Base-by-base conservation (phyloP, 2,329 filamentous ascomycete species). In the Verruconis gallopava region DNA sequence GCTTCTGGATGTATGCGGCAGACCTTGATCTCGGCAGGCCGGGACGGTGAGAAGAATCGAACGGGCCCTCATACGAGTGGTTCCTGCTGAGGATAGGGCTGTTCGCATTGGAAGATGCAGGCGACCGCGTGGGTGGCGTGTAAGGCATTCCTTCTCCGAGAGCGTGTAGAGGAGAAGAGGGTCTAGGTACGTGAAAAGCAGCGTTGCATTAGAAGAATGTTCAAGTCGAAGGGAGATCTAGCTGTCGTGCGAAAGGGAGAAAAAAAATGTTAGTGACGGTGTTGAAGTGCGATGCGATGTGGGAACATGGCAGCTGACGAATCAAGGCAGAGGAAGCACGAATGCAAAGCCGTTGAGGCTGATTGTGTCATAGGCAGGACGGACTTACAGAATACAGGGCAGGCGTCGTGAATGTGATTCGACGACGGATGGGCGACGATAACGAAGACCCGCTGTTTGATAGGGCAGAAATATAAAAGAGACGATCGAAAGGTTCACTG, bases 71-170 rank as follows among this genome's bases (percentile, higher is more conserved):
- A 53, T 69, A 70, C 44, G 70, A 73, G 50, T 70, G 63, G 48
- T 60, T 65, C 45, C 67, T 65, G 55, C 62, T 71, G 52, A 67
- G 53, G 42, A 56, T 60, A 49, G 68, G 70, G 49, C 66, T 71
- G 53, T 58, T 65, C 40, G 66, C 60, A 57, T 69, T 70, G 45
- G 73, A 74, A 50, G 69, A 65, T 53, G 67, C 66, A 59, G 73
- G 73, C 52, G 73, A 75, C 61, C 68, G 67, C 62, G 79, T 75
- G 48, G 84, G 84, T 47, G 84, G 83, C 62, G 84, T 91, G 69
- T 91, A 91, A 76, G 84, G 84, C 84, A 91, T 91, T 67, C 72
- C 57, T 62, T 57, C 49, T 45, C 45, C 48, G 43, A 43, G 43
- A 48, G 50, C 46, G 50, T 50, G 17, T 47, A 49, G 50, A 46